Conservation (phyloP, 208 protist species). For the Kentomonas sorsogonicus region DNA sequence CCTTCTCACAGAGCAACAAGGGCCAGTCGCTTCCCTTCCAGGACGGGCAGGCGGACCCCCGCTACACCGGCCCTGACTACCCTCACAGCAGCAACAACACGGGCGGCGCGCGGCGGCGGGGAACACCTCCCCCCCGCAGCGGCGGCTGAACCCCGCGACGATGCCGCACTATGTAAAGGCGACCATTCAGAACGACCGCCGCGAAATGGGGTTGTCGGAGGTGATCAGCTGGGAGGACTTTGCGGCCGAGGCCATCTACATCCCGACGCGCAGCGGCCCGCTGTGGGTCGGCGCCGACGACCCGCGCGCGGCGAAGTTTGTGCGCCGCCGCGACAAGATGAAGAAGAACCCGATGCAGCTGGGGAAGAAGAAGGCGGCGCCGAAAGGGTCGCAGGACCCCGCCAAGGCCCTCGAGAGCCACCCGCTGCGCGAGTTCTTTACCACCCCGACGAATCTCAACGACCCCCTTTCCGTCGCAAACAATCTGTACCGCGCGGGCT, state of each 20-base stretch:
- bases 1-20: constrained; percentile 64
- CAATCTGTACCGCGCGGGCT: constrained; percentile 63
- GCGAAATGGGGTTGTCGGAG: constrained; percentile 80
- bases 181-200: constrained; percentile 84
- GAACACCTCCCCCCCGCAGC: too few species aligned
- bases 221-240: constrained; percentile 87
- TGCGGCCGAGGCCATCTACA: constrained; percentile 82
- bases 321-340: constrained; percentile 79
- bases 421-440: constrained; percentile 83
- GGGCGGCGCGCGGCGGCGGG: constrained; percentile 46
- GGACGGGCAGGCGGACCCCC: constrained; percentile 69
- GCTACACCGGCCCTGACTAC: too few species aligned
- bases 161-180: constrained; percentile 87
- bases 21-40: constrained; percentile 41
- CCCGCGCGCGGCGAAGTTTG: constrained; percentile 66
- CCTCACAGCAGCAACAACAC: too few species aligned
- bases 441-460: constrained; percentile 67
- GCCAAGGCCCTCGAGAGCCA: constrained; percentile 78
- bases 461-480: constrained; percentile 81
- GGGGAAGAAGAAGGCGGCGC: constrained; percentile 58
- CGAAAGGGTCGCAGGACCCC: constrained; percentile 64
- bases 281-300: constrained; percentile 87
- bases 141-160: constrained; percentile 73
- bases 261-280: constrained; percentile 73
- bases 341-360: constrained; percentile 75